Evolutionary conservation across 352 stramenopile genomes (phyloP).

Genomic region (Pseudoperonospora humuli): DNA sequence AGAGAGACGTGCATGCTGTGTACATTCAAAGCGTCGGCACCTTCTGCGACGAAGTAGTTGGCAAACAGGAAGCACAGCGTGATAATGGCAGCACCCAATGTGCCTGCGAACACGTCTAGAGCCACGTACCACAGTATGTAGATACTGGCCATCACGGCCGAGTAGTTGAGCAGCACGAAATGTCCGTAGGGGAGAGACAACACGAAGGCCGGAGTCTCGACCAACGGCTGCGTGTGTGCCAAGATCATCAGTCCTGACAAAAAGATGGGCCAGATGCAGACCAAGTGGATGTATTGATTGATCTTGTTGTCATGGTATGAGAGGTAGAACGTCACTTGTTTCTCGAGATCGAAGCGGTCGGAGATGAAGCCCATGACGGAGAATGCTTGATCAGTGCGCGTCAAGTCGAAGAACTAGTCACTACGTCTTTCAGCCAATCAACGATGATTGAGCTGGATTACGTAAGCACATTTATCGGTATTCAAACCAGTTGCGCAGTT

Average conservation of each 20-base stretch:
- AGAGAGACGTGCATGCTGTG: constrained; percentile 56
- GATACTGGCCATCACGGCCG: constrained; percentile 42
- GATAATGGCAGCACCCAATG: constrained; percentile 51
- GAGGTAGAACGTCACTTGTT: constrained; percentile 82
- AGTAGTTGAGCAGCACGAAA: constrained; percentile 60
- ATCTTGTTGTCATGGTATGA: constrained; percentile 80
- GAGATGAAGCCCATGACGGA: constrained; percentile 27
- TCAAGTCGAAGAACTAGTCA: too few species aligned
- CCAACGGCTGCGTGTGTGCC: constrained; percentile 37
- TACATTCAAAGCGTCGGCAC: constrained; percentile 26
- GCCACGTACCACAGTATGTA: constrained; percentile 84
- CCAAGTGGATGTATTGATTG: constrained; percentile 82
- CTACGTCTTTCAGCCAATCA: too few species aligned
- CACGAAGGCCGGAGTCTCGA: constrained; percentile 22
- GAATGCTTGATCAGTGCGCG: too few species aligned
- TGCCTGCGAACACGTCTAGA: constrained; percentile 50
- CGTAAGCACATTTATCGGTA: too few species aligned
- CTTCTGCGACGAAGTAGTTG: constrained; percentile 49
- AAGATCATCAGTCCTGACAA: constrained; percentile 69
- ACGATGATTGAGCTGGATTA: too few species aligned
- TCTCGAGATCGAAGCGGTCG: constrained; percentile 78
- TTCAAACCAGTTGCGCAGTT: too few species aligned
- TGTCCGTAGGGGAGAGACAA: constrained; percentile 30
- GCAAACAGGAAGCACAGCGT: constrained; percentile 41
- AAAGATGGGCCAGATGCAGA: constrained; percentile 85